Conservation (phyloP, 192 early-diverging fungal species). For the Coemansia aciculifera region DNA sequence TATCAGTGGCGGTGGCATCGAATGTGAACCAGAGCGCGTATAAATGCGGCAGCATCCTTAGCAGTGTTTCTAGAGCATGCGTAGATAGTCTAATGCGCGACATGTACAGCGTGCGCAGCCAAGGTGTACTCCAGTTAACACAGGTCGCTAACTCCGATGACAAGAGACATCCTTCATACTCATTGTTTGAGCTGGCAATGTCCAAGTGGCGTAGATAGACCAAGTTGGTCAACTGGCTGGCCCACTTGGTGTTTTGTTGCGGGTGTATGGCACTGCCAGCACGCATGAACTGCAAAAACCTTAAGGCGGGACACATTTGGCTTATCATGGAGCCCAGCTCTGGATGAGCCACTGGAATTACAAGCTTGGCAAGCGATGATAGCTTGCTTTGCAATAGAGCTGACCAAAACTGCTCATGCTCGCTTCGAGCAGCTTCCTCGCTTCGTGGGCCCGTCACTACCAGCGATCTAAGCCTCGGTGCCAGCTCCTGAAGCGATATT, state of each 20-base stretch:
- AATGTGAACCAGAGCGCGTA: slow-evolving; percentile 50
- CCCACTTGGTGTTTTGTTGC: slow-evolving; percentile 37
- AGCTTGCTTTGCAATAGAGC: slow-evolving; percentile 20
- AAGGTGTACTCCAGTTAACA: slow-evolving; percentile 21
- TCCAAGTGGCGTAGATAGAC: slow-evolving; percentile 22
- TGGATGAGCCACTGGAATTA: slow-evolving; percentile 33
- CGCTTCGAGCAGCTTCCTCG: slow-evolving; percentile 36
- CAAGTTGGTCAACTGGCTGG: slow-evolving; percentile 19
- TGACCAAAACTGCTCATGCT: slow-evolving; percentile 35
- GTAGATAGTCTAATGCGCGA: slow-evolving; percentile 32
- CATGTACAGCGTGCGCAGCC: slow-evolving; percentile 35
- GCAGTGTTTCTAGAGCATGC: slow-evolving; percentile 13
- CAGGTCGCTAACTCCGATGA: slow-evolving; percentile 19
- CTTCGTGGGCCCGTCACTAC: slow-evolving; percentile 32
- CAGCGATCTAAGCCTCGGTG: slow-evolving; percentile 10
- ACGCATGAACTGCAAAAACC: slow-evolving; percentile 22
- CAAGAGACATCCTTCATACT: slow-evolving; percentile 46
- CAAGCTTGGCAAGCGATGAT: slow-evolving; percentile 13
- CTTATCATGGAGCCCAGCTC: slow-evolving; percentile 24
- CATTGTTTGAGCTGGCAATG: slow-evolving; percentile 52
- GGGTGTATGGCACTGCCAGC: slow-evolving; percentile 33
- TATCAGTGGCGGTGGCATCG: background rate
- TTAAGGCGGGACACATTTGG: slow-evolving; percentile 21
- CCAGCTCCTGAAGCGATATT: background rate
- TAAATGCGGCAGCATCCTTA: slow-evolving; percentile 36